Evolutionary conservation across 202 grass and related monocot genomes (phyloP).

Genomic region (Thinopyrum obtusiflorum): DNA sequence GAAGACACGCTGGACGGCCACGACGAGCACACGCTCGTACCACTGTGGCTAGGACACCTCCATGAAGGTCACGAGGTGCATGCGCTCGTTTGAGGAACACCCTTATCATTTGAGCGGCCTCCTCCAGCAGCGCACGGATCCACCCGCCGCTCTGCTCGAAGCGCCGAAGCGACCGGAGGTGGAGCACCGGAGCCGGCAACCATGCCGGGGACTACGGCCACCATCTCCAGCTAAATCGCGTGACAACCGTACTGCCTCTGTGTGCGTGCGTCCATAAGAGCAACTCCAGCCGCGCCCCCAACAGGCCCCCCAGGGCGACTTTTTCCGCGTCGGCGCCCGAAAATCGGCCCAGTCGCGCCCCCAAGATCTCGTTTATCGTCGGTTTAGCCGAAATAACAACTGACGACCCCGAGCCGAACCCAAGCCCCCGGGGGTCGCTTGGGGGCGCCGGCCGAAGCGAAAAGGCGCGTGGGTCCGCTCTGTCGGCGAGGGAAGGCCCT

Average conservation of each 20-base stretch:
- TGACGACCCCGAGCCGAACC: no score
- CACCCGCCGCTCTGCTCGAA: conserved; percentile 90
- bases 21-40: conserved; percentile 83
- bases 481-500: no score
- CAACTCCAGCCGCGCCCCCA: no score
- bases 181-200: conserved; percentile 75
- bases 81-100: conserved; percentile 95
- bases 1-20: conserved; percentile 84
- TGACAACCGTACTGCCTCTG: conserved; percentile 83
- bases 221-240: conserved; percentile 91
- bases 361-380: no score
- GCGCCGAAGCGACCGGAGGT: conserved; percentile 82
- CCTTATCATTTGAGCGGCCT: no score
- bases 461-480: no score
- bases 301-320: no score
- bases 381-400: no score
- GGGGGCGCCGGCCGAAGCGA: no score
- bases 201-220: conserved; percentile 86
- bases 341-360: no score
- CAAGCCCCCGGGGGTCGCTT: no score
- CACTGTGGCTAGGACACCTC: conserved; percentile 72
- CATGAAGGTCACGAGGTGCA: conserved; percentile 99
- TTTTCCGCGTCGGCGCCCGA: no score
- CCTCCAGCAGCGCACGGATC: conserved; percentile 79
- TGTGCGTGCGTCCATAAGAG: not conserved